A percentile compares a stretch with the other conserved stretches of the same genome.
phyloP scores from a whole-genome alignment of 768 basidiomycete genomes.

The Lactarius vividus region DNA sequence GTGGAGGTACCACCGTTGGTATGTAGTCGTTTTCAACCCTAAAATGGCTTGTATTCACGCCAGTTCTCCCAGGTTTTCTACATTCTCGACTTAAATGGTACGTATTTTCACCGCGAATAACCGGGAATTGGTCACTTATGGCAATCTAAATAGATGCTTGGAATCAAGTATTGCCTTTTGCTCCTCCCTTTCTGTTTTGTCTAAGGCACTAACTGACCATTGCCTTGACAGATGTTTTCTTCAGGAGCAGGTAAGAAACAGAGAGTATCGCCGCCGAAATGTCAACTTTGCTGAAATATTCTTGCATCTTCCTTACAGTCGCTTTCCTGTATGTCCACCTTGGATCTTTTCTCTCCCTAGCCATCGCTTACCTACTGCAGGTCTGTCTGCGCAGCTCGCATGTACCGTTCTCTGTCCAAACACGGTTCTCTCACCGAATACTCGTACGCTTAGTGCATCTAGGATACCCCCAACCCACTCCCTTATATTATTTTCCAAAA shows the following conservation, averaged over 20 bases:
- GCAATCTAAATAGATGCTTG: constrained; percentile 6
- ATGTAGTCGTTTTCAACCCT: neutral
- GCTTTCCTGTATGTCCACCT: neutral
- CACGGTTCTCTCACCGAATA: constrained; percentile 16
- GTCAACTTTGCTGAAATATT: neutral
- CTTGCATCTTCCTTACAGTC: neutral
- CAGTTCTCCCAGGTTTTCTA: constrained; percentile 6
- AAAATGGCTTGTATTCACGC: neutral
- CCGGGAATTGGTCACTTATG: neutral
- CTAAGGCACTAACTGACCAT: neutral
- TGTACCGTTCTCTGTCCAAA: neutral
- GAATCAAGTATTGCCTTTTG: neutral
- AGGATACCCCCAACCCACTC: neutral
- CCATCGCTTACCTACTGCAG: neutral
- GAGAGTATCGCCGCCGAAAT: too few relatives aligned
- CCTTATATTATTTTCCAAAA: neutral
- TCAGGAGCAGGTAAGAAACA: neutral
- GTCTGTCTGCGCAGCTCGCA: constrained; percentile 5
- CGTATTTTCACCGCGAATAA: neutral
- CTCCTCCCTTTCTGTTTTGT: neutral
- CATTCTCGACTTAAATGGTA: constrained; percentile 11
- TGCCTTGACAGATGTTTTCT: constrained; percentile 9
- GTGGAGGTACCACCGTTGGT: constrained; percentile 1
- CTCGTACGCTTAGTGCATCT: constrained; percentile 7
- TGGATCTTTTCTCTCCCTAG: too few relatives aligned